Conservation (phyloP, 2,329 filamentous ascomycete genomes). For the Ramichloridium luteum region DNA sequence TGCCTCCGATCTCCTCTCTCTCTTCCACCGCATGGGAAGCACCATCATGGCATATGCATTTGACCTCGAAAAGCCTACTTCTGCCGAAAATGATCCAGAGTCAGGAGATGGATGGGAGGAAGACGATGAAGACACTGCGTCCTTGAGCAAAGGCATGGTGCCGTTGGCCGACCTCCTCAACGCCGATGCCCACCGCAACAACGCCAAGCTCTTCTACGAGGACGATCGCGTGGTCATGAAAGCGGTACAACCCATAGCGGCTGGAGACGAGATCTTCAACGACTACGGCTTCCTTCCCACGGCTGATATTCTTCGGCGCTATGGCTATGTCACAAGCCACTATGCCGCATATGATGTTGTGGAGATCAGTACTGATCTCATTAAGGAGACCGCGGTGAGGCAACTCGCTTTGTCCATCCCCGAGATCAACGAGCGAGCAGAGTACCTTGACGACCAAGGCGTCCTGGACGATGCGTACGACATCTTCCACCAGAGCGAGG, state of each 20-base stretch:
- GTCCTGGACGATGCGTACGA: slow-evolving; percentile 66
- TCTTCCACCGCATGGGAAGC: slow-evolving; percentile 71
- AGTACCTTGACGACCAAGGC: slow-evolving; percentile 49
- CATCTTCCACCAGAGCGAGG: slow-evolving; percentile 22
- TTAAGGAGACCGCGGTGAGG: slow-evolving; percentile 36
- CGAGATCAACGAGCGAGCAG: slow-evolving; percentile 17
- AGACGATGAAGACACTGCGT: slow-evolving; percentile 26
- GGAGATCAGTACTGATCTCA: slow-evolving; percentile 54
- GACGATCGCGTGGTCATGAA: slow-evolving; percentile 54
- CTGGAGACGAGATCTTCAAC: slow-evolving; percentile 70
- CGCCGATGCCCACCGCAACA: slow-evolving; percentile 70
- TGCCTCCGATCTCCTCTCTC: slow-evolving; percentile 38
- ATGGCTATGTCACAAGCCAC: slow-evolving; percentile 73
- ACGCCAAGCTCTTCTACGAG: slow-evolving; percentile 55
- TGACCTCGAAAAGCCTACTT: slow-evolving; percentile 49
- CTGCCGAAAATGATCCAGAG: slow-evolving; percentile 45
- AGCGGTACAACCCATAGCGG: slow-evolving; percentile 53
- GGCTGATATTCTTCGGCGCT: slow-evolving; percentile 68
- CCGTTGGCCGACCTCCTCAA: slow-evolving; percentile 85
- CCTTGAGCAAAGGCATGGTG: slow-evolving; percentile 65
- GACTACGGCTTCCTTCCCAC: slow-evolving; percentile 80
- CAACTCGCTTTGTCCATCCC: slow-evolving; percentile 7
- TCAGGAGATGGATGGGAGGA: slow-evolving; percentile 30
- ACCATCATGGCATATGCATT: slow-evolving; percentile 91
- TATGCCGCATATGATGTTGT: slow-evolving; percentile 73